A percentile compares a stretch with the other conserved stretches of the same genome.
Evolutionary conservation across 2,329 filamentous ascomycete species (phyloP).

Genomic region (Aspergillus transmontanensis): DNA sequence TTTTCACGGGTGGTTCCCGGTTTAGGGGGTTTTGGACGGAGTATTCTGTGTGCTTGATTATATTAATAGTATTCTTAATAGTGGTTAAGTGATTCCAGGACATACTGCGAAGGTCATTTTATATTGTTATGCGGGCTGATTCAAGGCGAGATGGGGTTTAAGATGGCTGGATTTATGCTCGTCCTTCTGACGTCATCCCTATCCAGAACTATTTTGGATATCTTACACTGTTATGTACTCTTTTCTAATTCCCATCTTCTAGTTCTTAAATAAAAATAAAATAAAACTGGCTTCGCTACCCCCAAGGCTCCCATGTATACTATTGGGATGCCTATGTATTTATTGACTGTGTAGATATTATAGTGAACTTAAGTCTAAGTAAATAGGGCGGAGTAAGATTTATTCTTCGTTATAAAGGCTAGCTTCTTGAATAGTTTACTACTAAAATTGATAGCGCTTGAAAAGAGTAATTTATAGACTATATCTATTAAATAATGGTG

Average conservation of each 20-base stretch:
- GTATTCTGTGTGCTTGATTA: constrained; percentile 18
- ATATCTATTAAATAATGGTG: no score
- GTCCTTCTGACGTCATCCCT: background rate
- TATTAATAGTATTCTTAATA: background rate
- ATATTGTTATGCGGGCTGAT: background rate
- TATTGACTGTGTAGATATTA: no score
- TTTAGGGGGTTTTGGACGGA: constrained; percentile 35
- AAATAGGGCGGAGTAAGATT: no score
- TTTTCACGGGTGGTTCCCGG: constrained; percentile 32
- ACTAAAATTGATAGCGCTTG: no score
- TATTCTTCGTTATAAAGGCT: no score
- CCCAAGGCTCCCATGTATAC: no score
- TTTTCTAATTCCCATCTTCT: background rate
- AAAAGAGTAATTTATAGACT: no score
- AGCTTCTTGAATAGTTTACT: no score
- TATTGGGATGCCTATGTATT: no score
- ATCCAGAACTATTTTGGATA: background rate
- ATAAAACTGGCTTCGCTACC: no score
- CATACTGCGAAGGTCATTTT: background rate
- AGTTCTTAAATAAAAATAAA: no score
- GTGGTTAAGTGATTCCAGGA: background rate
- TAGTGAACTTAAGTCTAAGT: no score
- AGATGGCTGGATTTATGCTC: background rate
- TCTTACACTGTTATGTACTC: background rate
- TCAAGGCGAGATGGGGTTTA: background rate